Base-by-base conservation (phyloP, 495 filamentous ascomycete species). In the Aspergillus cavernicola region DNA sequence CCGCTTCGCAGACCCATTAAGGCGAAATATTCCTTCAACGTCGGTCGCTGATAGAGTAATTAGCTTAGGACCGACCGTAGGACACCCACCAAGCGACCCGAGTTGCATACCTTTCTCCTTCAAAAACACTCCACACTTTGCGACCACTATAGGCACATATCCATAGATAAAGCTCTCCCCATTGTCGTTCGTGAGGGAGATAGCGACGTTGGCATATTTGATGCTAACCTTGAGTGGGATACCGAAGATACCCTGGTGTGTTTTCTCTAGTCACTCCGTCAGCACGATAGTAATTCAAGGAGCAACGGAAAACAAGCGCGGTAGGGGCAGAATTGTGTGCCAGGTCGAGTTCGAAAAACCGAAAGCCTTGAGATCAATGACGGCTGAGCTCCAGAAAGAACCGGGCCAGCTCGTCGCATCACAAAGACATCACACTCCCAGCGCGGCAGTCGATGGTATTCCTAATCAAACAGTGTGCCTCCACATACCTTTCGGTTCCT, bases 71-170 rank as follows among this genome's bases (percentile, higher is more conserved):
- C 29, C 24, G 29, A 42, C 35, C 37, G 15, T 16, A 5, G 15
- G 18, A n/a, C n/a, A n/a, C n/a, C n/a, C n/a, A n/a, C 9, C 22
- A 35, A 40, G n/a, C 12, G 15, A 33, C 15, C 18, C n/a, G 24
- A 41, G 41, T 38, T 6, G 35, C 81, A 56, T 63, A 96, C 93
- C 93, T 85, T 96, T 97, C 67, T 99, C 93, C 66, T 99, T 99
- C 57, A 99, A 71, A 62, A 90, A 99, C 1, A 99, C 92, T 41
- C 93, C 93, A 68, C 93, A 99, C 69, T 99, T 99, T 4, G 93
- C 93, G 33, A 99, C 92, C 40, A 99, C 92, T 58, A 99, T 97
- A 9, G 93, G 93, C 5, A 99, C 92, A 66, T 99, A 99, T 59
- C 93, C 93, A 69, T 99, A 99, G 22, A 97, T 96, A 66, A 93